These are phyloP conservation scores for Candida sithepensis DNA, from an alignment of 805 yeast species.

Conservation along the genomic window DNA sequence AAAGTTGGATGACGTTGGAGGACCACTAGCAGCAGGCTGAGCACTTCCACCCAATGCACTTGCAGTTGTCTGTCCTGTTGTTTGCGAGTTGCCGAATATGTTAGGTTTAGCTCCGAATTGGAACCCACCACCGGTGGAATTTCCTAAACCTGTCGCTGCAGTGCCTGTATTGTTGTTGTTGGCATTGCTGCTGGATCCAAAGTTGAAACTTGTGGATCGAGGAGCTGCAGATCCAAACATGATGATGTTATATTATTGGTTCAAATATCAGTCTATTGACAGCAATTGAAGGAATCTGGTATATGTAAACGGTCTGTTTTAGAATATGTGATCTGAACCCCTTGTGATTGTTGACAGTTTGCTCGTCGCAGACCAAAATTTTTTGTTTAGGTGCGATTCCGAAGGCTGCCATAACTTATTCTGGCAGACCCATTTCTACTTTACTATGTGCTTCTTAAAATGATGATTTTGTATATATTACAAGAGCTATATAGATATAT, in stretches of 20 bases:
- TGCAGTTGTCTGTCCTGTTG: conserved; percentile 19
- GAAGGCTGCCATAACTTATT: background rate
- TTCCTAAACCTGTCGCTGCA: too few species aligned
- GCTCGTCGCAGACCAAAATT: background rate
- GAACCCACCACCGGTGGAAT: conserved; percentile 3
- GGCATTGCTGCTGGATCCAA: conserved; percentile 14
- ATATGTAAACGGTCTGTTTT: too few species aligned
- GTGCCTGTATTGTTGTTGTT: conserved; percentile 1
- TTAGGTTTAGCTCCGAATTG: conserved; percentile 13
- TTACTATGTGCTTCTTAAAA: background rate
- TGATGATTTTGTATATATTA: background rate
- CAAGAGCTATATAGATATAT: background rate
- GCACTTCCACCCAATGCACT: conserved; percentile 24
- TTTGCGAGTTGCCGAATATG: conserved; percentile 26
- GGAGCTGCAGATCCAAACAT: conserved; percentile 26
- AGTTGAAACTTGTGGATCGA: conserved; percentile 21
- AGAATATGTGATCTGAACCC: background rate
- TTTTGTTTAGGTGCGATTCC: background rate
- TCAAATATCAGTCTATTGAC: too few species aligned
- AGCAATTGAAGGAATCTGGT: too few species aligned
- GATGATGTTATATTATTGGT: too few species aligned
- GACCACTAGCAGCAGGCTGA: conserved; percentile 15
- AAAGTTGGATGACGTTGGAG: conserved; percentile 7
- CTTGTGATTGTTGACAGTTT: background rate
- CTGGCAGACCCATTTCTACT: background rate